A percentile compares a stretch with the other conserved stretches of the same genome.
Conservation (phyloP, 768 basidiomycete species). For the Leccinellum luteum region DNA sequence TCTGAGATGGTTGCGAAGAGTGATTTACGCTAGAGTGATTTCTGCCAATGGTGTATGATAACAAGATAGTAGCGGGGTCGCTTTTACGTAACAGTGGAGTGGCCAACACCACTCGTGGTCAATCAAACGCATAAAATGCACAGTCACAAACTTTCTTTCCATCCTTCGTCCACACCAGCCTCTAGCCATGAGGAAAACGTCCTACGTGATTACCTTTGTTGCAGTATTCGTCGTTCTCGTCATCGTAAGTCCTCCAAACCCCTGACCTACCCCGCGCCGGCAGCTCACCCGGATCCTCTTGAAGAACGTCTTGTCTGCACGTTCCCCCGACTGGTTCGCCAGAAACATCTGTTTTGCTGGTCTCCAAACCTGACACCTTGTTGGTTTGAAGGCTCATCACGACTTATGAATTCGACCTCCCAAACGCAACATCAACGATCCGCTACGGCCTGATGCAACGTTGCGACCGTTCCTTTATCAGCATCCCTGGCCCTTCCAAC, state of each 20-base stretch:
- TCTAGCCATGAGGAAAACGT: conserved; percentile 60
- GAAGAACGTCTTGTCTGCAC: conserved; percentile 57
- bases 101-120: neutral
- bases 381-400: conserved; percentile 40
- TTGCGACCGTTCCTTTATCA: conserved; percentile 52
- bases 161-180: neutral
- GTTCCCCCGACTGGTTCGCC: conserved; percentile 63
- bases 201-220: conserved; percentile 63
- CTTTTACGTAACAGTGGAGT: conserved; percentile 6
- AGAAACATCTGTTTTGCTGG: conserved; percentile 15
- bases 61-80: neutral
- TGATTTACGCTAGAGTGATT: conserved; percentile 12
- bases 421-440: conserved; percentile 46
- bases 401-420: conserved; percentile 36
- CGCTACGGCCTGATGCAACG: conserved; percentile 58
- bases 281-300: neutral
- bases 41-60: conserved; percentile 26
- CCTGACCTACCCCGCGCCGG: neutral
- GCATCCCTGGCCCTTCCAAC: conserved; percentile 45
- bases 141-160: neutral
- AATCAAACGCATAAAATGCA: neutral
- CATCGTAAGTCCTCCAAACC: conserved; percentile 41
- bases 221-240: conserved; percentile 49
- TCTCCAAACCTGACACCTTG: conserved; percentile 21
- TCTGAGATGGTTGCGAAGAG: neutral